Evolutionary conservation across 768 basidiomycete genomes (phyloP).

Genomic region (Amanita exitialis): DNA sequence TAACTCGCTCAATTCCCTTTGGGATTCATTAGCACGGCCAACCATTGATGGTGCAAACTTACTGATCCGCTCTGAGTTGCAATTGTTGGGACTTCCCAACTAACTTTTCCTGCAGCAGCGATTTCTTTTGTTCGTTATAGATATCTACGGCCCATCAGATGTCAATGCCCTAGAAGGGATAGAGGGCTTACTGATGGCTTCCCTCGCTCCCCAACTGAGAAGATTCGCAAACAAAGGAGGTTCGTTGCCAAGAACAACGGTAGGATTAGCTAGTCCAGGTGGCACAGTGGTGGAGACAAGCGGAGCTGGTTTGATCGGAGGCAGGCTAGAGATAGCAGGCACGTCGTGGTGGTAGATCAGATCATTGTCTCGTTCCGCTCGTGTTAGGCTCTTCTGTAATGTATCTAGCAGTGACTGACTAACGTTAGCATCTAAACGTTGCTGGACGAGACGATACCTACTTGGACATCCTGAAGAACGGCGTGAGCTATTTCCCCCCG

Average conservation of each 20-base stretch:
- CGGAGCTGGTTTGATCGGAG: constrained; percentile 49
- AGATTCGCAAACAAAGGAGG: constrained; percentile 65
- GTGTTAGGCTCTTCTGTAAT: constrained; percentile 52
- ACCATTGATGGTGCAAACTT: constrained; percentile 13
- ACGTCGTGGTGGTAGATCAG: constrained; percentile 89
- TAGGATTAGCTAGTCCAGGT: constrained; percentile 47
- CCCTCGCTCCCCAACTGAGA: constrained; percentile 77
- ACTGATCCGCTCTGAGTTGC: constrained; percentile 55
- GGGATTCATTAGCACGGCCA: background rate
- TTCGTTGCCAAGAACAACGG: constrained; percentile 38
- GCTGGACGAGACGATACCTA: constrained; percentile 18
- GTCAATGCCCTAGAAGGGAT: background rate
- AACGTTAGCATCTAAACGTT: constrained; percentile 6
- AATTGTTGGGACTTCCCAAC: constrained; percentile 48
- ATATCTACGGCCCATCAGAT: constrained; percentile 41
- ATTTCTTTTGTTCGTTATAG: constrained; percentile 74
- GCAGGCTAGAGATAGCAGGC: constrained; percentile 60
- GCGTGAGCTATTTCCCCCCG: constrained; percentile 49
- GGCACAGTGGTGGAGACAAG: constrained; percentile 57
- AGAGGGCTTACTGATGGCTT: constrained; percentile 67
- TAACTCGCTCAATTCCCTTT: constrained; percentile 55
- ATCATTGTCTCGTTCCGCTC: constrained; percentile 88
- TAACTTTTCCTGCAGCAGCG: constrained; percentile 61
- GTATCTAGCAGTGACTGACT: constrained; percentile 69
- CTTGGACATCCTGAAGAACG: constrained; percentile 76